Base-by-base conservation (phyloP, 768 basidiomycete genomes). In the Guyanaporus albipodus region DNA sequence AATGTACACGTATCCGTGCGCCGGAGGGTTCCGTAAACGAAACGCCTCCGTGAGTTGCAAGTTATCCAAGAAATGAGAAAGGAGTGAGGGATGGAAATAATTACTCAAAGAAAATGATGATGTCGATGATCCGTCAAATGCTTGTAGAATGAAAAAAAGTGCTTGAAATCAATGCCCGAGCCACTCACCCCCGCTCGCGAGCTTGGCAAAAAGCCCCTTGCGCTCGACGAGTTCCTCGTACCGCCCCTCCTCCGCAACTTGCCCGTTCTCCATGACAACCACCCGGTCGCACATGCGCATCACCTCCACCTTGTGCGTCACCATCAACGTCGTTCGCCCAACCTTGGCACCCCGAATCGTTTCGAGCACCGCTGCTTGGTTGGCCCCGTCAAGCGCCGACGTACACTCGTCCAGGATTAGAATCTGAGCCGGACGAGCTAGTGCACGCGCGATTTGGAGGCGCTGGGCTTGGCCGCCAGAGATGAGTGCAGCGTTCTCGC, bases 401-500 rank as follows among this genome's bases (percentile, higher is more conserved):
- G 95, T 98, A 62, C 93, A 96, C 62, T 98, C 95, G 63, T 97
- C 95, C 44, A 97, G 71, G 28, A 97, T 82, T 37, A 96, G 72
- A 12, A 97, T 77, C 36, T 74, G 77, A 0, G 83, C 72, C 0
- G 80, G 77, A 27, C 88, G 75, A 2, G 83, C 86, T n/a, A 97
- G 77, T 0, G 94, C 91, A 6, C 94, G 79, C 0, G 94, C 94
- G 56, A 98, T 92, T 62, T 88, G 86, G 15, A 97, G 71, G 7
- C 95, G 79, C 69, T 98, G 95, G 1, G 91, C 92, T 60, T 98
- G 95, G 1, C 95, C 95, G 17, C 95, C 95, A 0, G 91, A 94
- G 47, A 98, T 79, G 34, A 92, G 75, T n/a, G 78, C 70, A 0
- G 91, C 95, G 64, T 94, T 94, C 71, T 95, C 92, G 34, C 95